Base-by-base conservation (phyloP, 169 alveolate genomes). In the Plasmodium cynomolgi region DNA sequence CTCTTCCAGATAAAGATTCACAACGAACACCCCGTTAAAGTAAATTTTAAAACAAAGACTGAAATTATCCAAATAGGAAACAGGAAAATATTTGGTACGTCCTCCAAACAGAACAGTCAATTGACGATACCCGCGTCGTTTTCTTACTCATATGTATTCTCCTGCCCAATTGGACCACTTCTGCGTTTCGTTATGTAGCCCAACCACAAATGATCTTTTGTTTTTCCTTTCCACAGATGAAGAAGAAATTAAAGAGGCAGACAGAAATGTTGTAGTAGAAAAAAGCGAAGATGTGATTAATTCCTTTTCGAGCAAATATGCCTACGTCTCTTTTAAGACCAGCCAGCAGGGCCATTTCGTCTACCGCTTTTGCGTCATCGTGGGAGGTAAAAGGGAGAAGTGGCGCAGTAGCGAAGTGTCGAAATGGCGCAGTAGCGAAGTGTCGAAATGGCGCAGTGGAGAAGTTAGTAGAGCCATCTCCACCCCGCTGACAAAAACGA, bases 191-290 rank as follows among this genome's bases (percentile, higher is more conserved):
- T 0, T 68, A 68, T 68, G n/a, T 23, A n/a, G n/a, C n/a, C 37
- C 37, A 33, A 68, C 3, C 77, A 1, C 37, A 62, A 20, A 11
- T 23, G 20, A 0, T 56, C 29, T 50, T 77, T 26, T 17, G 34
- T 54, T 44, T 75, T 75, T 75, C 58, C 39, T 54, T 54, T 56
- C 29, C 33, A 56, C 81, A 90, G 94, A 72, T 37, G 72, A 90
- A 81, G 90, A 90, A 39, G 94, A 90, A 90, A 80, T 81, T 41
- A 80, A 34, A 68, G 94, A 90, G 31, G 94, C 94, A 37, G 91
- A 80, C 72, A 80, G 72, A 23, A 37, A 90, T 44, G 82, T 90
- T 56, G 50, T 90, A 29, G 34, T 72, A 13, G 73, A 80, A 39
- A 54, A 80, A 23, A 90, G 34, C 34, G 94, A 90, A 90, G 82